These are phyloP conservation scores for Botryotinia convoluta DNA, from an alignment of 2,329 filamentous ascomycete species.

Conservation along the genomic window DNA sequence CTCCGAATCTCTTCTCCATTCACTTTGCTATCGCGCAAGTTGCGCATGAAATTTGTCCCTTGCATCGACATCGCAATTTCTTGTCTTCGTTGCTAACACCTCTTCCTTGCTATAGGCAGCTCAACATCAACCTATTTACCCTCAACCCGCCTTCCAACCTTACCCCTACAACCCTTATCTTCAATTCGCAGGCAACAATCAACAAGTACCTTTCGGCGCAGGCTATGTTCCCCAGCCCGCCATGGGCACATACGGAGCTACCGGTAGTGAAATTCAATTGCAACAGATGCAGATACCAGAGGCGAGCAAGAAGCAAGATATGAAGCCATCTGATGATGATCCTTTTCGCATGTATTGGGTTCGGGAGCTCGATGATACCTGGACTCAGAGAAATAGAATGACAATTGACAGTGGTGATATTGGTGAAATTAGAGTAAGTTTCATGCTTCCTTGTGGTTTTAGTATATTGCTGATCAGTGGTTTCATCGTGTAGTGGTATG, in stretches of 20 bases:
- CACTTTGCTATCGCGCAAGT: background rate
- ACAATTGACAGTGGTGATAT: slow-evolving; percentile 56
- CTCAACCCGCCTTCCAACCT: slow-evolving; percentile 14
- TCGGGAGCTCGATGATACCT: slow-evolving; percentile 59
- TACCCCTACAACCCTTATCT: background rate
- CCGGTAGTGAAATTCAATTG: slow-evolving; percentile 28
- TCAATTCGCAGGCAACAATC: slow-evolving; percentile 3
- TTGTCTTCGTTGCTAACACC: background rate
- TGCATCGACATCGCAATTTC: background rate
- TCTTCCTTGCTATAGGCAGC: background rate
- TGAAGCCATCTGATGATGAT: slow-evolving; percentile 61
- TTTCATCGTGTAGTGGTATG: slow-evolving; percentile 51
- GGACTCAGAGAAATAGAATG: slow-evolving; percentile 57
- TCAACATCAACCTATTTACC: background rate
- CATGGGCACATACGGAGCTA: slow-evolving; percentile 26
- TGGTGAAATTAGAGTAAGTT: slow-evolving; percentile 45
- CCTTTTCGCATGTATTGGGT: slow-evolving; percentile 59
- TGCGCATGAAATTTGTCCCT: background rate
- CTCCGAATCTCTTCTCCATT: background rate
- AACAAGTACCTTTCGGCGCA: slow-evolving; percentile 18
- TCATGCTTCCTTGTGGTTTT: background rate
- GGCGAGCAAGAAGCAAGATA: slow-evolving; percentile 48
- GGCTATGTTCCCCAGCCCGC: slow-evolving; percentile 26
- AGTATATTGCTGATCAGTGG: background rate
- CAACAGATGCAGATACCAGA: slow-evolving; percentile 31